phyloP scores from a whole-genome alignment of 768 basidiomycete genomes.

The Xerocomellus dryophilus region DNA sequence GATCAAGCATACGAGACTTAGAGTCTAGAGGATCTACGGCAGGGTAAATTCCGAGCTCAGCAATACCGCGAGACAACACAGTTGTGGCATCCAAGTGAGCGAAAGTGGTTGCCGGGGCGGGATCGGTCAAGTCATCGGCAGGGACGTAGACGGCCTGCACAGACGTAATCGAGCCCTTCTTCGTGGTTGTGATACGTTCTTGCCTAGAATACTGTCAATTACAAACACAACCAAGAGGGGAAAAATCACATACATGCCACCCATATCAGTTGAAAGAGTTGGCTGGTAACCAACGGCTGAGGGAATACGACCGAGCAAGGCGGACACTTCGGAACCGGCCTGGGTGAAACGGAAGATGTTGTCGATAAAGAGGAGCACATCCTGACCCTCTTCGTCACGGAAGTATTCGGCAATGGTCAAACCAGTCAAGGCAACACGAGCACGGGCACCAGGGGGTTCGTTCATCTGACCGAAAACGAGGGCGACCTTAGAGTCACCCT shows the following conservation, averaged over 20 bases:
- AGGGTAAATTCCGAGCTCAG: constrained; percentile 98
- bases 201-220: constrained; percentile 54
- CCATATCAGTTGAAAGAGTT: constrained; percentile 99
- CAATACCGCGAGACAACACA: constrained; percentile 98
- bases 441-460: constrained; percentile 99
- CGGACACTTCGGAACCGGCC: constrained; percentile 99
- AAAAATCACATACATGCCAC: constrained; percentile 78
- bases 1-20: constrained; percentile 99
- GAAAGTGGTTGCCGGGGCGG: constrained; percentile 98
- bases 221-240: background rate
- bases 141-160: constrained; percentile 99
- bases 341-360: constrained; percentile 99
- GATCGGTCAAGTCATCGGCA: constrained; percentile 99
- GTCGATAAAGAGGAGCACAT: constrained; percentile 99
- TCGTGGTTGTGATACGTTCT: constrained; percentile 99
- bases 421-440: constrained; percentile 99
- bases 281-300: constrained; percentile 99
- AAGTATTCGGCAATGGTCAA: constrained; percentile 99
- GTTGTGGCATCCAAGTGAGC: constrained; percentile 99
- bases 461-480: constrained; percentile 99
- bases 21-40: constrained; percentile 99
- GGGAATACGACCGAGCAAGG: constrained; percentile 98
- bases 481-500: constrained; percentile 99
- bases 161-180: constrained; percentile 99
- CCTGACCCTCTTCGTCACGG: constrained; percentile 99